Base-by-base conservation (phyloP, 805 yeast species). In the Maudiozyma serrabonitensis region DNA sequence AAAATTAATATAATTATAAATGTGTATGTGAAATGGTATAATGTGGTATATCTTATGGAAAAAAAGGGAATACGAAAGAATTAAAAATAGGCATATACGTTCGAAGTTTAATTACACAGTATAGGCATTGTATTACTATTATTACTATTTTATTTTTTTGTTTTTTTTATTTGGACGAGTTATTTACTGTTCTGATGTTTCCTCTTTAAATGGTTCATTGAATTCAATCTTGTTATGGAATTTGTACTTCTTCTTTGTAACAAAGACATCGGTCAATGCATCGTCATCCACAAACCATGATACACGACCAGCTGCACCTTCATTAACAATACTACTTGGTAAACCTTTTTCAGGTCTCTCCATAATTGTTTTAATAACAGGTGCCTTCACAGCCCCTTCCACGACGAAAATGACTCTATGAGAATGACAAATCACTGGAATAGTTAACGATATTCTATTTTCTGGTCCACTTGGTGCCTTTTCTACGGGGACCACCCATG, bases 221-320 rank as follows among this genome's bases (percentile, higher is more conserved):
- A 44, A 48, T 32, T 48, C 51, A 32, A 46, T 45, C 37, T 50
- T 46, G 37, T 52, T 46, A 49, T 53, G 55, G 49, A 53, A 62
- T 47, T 59, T 62, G 51, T 64, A 64, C 26, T 56, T 59, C 47
- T 62, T 64, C 52, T 64, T 64, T 4, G 64, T 64, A 4, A 64
- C 67, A 46, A 79, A 79, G 46, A 86, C 86, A 61, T 88, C 96
- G 44, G 80, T 78, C 59, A 87, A 78, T 2, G 96, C 96, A 56
- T 83, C 96, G 59, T 88, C 87, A 66, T 91, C 99, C 35, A 91
- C 97, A 72, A 91, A 91, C 99, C 99, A 91, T 7, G 90, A 80
- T 5, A 91, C 96, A 68, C 85, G 84, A 15, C 97, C 97, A 1
- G 95, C 96, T n/a, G 96, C 95, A 31, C 87, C 86, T 68, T 89